Percentiles rank a stretch among this genome's conserved stretches.
Conservation (phyloP, 345 rosid genomes). For the Salix purpurea region DNA sequence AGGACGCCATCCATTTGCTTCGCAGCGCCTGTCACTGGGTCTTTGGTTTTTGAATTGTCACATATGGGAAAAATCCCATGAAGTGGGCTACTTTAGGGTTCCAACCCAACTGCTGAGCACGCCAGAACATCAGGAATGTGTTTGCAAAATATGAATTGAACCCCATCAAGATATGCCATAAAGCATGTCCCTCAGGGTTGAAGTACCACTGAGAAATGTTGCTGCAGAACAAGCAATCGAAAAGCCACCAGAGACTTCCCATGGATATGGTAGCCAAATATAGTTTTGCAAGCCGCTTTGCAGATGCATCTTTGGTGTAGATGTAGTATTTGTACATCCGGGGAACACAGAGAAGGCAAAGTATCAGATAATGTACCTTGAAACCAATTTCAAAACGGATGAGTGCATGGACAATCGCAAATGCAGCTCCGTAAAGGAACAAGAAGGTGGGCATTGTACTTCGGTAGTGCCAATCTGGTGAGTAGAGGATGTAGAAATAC, state of each 20-base stretch:
- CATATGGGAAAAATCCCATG: slow-evolving; percentile 66
- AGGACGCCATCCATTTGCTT: neutral
- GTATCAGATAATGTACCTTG: slow-evolving; percentile 73
- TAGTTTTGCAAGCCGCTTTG: slow-evolving; percentile 67
- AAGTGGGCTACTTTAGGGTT: slow-evolving; percentile 52
- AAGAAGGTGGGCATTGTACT: slow-evolving; percentile 95
- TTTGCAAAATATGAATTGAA: slow-evolving; percentile 86
- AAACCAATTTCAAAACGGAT: slow-evolving; percentile 71
- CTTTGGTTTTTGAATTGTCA: slow-evolving; percentile 77
- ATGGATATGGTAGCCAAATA: slow-evolving; percentile 56
- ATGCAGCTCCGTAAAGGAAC: slow-evolving; percentile 77
- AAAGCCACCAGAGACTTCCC: slow-evolving; percentile 69
- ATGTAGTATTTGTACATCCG: slow-evolving; percentile 96
- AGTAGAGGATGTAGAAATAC: slow-evolving; percentile 86
- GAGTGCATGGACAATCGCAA: slow-evolving; percentile 65
- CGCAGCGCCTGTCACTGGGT: slow-evolving; percentile 6
- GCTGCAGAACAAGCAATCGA: slow-evolving; percentile 60
- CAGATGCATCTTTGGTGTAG: slow-evolving; percentile 56
- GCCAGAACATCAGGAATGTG: slow-evolving; percentile 94
- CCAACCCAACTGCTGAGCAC: slow-evolving; percentile 84
- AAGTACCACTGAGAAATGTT: slow-evolving; percentile 55
- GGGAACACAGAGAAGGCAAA: slow-evolving; percentile 85
- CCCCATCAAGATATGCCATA: slow-evolving; percentile 89
- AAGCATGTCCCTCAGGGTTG: slow-evolving; percentile 89
- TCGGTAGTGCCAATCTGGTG: slow-evolving; percentile 97